Percentiles rank a stretch among this genome's conserved stretches.
phyloP scores from a whole-genome alignment of 768 basidiomycete genomes.

The Boletus pseudopeckii region DNA sequence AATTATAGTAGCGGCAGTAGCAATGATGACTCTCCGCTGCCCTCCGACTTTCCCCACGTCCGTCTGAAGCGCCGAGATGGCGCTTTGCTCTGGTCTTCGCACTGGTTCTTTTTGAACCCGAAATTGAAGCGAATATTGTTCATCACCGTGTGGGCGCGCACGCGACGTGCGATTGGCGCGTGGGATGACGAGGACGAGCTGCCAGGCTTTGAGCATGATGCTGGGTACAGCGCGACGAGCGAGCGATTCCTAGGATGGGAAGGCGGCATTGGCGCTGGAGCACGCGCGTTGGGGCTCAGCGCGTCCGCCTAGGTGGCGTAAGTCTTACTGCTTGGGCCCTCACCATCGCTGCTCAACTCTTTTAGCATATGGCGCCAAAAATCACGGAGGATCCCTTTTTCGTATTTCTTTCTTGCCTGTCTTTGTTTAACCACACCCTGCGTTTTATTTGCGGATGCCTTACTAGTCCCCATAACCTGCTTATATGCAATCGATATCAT shows the following conservation, averaged over 20 bases:
- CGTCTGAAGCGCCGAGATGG: conserved; percentile 59
- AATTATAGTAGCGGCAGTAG: conserved; percentile 36
- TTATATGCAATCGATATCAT: conserved; percentile 17
- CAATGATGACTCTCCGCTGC: conserved; percentile 30
- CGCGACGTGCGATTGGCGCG: conserved; percentile 52
- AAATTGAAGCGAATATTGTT: conserved; percentile 91
- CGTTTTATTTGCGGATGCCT: not conserved
- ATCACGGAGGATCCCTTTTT: not conserved
- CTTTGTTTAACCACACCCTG: not conserved
- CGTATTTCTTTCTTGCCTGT: not conserved
- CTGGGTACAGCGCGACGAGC: conserved; percentile 31
- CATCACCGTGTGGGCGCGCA: conserved; percentile 87
- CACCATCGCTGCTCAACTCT: conserved; percentile 18
- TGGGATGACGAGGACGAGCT: conserved; percentile 47
- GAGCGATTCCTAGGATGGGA: conserved; percentile 82
- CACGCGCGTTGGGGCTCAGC: conserved; percentile 69
- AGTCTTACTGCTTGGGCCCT: conserved; percentile 15
- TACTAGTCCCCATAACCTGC: not conserved
- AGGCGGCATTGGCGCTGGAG: conserved; percentile 75
- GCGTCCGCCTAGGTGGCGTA: conserved; percentile 30
- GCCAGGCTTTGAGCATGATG: conserved; percentile 35
- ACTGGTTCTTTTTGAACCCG: conserved; percentile 95
- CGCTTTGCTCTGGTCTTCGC: conserved; percentile 90
- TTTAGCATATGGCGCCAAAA: not conserved
- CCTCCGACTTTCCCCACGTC: conserved; percentile 42